Evolutionary conservation across 345 rosid genomes (phyloP).

Genomic region (Heritiera littoralis): DNA sequence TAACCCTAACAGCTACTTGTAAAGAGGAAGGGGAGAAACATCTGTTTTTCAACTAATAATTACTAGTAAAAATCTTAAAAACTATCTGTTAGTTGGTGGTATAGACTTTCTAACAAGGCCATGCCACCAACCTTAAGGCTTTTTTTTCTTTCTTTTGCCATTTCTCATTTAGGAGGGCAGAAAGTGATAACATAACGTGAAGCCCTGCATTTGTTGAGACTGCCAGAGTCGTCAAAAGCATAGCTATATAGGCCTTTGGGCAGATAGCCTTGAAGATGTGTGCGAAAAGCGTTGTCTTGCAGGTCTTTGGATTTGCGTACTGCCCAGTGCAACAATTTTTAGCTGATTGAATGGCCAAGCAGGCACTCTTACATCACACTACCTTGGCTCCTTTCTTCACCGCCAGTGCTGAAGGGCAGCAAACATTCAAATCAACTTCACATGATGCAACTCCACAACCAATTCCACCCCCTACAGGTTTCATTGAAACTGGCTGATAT

Average conservation of each 20-base stretch:
- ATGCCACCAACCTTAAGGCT: neutral
- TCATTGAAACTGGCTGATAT: conserved; percentile 86
- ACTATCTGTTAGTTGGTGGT: neutral
- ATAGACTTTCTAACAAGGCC: neutral
- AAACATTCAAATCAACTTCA: conserved; percentile 72
- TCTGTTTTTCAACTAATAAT: neutral
- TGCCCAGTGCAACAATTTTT: conserved; percentile 89
- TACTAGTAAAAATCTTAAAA: neutral
- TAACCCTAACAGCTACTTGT: neutral
- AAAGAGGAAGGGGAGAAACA: neutral
- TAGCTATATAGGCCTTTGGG: conserved; percentile 90
- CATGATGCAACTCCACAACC: conserved; percentile 91
- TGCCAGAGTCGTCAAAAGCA: conserved; percentile 87
- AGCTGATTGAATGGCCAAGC: conserved; percentile 90
- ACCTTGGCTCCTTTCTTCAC: conserved; percentile 60
- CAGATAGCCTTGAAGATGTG: conserved; percentile 86
- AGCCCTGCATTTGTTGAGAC: conserved; percentile 87
- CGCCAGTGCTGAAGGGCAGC: conserved; percentile 89
- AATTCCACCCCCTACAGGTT: conserved; percentile 81
- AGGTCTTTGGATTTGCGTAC: conserved; percentile 61
- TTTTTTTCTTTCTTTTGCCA: neutral
- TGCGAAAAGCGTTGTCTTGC: conserved; percentile 84
- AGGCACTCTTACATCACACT: conserved; percentile 91
- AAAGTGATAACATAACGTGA: conserved; percentile 88
- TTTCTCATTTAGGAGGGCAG: conserved; percentile 73